phyloP scores from a whole-genome alignment of 148 eudicot genomes.

The Rheum nobile region DNA sequence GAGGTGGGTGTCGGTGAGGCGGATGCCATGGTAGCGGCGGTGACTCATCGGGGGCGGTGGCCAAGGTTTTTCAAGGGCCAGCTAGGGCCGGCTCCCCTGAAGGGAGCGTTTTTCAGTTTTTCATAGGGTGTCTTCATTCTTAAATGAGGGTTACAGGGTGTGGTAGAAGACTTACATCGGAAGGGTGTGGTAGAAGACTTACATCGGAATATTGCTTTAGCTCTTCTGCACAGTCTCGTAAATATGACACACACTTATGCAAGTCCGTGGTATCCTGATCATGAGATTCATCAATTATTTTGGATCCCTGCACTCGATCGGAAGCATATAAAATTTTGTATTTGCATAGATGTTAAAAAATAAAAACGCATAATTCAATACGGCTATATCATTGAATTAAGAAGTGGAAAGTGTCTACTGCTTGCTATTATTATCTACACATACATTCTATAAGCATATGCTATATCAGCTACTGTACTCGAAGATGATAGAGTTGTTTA shows the following conservation, averaged over 20 bases:
- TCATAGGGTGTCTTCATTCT: no score
- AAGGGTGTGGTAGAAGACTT: slow-evolving; percentile 20
- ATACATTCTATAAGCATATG: background rate
- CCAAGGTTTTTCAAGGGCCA: no score
- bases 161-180: no score
- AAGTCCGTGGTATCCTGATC: slow-evolving; percentile 95
- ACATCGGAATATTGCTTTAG: slow-evolving; percentile 50
- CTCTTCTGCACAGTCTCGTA: slow-evolving; percentile 38
- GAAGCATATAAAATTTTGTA: no score
- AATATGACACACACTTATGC: slow-evolving; percentile 62
- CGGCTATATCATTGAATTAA: background rate
- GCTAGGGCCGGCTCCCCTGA: no score
- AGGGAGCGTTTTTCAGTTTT: no score
- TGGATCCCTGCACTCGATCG: slow-evolving; percentile 76
- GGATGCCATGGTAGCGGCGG: no score
- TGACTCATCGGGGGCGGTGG: no score
- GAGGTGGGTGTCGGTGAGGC: no score
- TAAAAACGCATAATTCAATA: no score
- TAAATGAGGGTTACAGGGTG: no score
- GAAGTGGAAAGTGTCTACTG: background rate
- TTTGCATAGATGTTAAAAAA: no score
- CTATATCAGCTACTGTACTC: background rate
- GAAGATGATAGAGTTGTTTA: background rate
- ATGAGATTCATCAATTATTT: slow-evolving; percentile 57
- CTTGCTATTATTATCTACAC: background rate